Evolutionary conservation across 1,284 basidiomycete species (phyloP), one percentile per base, ranked within the genome.

Genomic region (Ceratobasidium sp.): DNA sequence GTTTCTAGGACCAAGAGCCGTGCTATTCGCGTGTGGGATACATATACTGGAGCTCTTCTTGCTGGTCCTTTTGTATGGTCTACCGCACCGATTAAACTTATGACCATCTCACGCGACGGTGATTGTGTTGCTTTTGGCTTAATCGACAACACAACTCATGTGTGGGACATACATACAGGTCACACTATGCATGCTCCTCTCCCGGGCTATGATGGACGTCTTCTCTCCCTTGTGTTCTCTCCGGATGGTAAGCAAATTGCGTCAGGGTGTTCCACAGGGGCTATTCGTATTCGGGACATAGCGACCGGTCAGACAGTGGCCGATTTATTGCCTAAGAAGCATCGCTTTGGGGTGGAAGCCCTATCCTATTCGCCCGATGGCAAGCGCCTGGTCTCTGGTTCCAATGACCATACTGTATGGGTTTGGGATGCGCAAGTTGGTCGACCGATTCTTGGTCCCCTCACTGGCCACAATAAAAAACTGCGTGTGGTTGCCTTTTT

Each of bases 371-470:
- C 40, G 28, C 64, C 64, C 20, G 44, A 48, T 66, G 64, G 64
- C 1, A 48, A 20, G 2, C 44, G 38, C n/a, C n/a, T 66, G 20
- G n/a, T 40, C 15, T 64, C 61, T 3, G 28, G 61, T 3, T 38
- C 33, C 7, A 33, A 28, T 20, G 61, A 64, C 10, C 28, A 26
- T 12, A 44, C 40, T 64, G 38, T 64, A 10, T 33, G 61, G 4
- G 61, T 64, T 12, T 64, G 61, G 61, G 61, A 64, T 38, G 28
- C n/a, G 9, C n/a, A 40, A 12, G 20, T 20, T 40, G 61, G 61
- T 15, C 12, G 7, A 9, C 15, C 12, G 9, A 17, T 66, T 6
- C 9, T 48, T 1, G 38, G 9, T 26, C 64, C 64, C 44, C 20
- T 48, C 17, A 13, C 12, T 1, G 64, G 42, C 1, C 64, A 66